These are phyloP conservation scores for Boeremia exigua DNA, from an alignment of 2,329 filamentous ascomycete species.

Conservation along the genomic window DNA sequence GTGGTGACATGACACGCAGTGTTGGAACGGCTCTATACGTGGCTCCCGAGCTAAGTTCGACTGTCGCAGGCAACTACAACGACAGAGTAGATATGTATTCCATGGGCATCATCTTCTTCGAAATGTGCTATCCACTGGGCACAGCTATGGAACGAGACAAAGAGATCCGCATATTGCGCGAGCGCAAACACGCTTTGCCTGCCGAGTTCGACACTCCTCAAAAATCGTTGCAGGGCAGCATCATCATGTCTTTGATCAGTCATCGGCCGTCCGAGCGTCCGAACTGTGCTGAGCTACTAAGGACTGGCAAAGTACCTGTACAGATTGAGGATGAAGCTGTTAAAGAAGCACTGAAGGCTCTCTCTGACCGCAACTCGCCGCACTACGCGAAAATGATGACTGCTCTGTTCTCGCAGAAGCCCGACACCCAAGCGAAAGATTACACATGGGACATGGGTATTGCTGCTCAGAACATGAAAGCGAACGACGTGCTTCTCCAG, in stretches of 20 bases:
- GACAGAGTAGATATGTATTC: conserved; percentile 99
- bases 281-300: conserved; percentile 79
- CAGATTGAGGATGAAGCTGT: conserved; percentile 94
- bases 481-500: conserved; percentile 70
- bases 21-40: conserved; percentile 87
- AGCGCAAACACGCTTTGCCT: conserved; percentile 72
- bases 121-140: conserved; percentile 78
- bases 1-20: conserved; percentile 71
- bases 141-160: conserved; percentile 69
- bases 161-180: conserved; percentile 72
- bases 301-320: conserved; percentile 84
- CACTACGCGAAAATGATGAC: conserved; percentile 90
- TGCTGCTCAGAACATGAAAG: conserved; percentile 41
- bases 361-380: conserved; percentile 82
- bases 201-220: conserved; percentile 74
- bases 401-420: conserved; percentile 76
- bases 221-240: conserved; percentile 71
- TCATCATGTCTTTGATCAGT: conserved; percentile 79
- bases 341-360: conserved; percentile 77
- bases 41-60: conserved; percentile 86
- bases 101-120: conserved; percentile 95
- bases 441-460: conserved; percentile 56
- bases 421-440: conserved; percentile 79
- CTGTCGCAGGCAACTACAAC: conserved; percentile 78
- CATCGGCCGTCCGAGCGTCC: conserved; percentile 85